These are phyloP conservation scores for Ramularia endophylla DNA, from an alignment of 2,329 filamentous ascomycete species.

Conservation along the genomic window DNA sequence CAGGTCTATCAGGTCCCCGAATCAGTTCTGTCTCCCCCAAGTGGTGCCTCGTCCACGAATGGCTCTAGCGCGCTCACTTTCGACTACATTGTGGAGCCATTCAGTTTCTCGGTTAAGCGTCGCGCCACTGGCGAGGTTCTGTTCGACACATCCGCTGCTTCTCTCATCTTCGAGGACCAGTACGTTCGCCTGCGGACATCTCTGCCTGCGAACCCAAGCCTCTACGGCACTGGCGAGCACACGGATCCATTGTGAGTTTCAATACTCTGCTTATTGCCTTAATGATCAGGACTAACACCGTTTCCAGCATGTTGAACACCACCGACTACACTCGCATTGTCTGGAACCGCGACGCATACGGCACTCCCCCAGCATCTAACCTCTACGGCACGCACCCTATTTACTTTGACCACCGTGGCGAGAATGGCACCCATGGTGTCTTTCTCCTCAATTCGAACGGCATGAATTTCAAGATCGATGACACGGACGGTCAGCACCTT, in stretches of 20 bases:
- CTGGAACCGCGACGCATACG: conserved; percentile 63
- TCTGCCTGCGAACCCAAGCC: conserved; percentile 60
- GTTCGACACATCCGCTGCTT: conserved; percentile 63
- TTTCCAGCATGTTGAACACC: conserved; percentile 48
- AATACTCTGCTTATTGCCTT: not conserved
- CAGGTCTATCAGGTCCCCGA: conserved; percentile 70
- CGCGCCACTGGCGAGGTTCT: conserved; percentile 53
- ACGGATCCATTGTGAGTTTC: conserved; percentile 49
- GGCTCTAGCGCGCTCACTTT: conserved; percentile 47
- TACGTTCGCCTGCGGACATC: conserved; percentile 67
- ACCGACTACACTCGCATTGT: conserved; percentile 65
- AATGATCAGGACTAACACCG: conserved; percentile 3
- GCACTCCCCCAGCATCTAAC: conserved; percentile 55
- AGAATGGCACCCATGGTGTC: conserved; percentile 54
- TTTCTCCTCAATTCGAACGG: conserved; percentile 66
- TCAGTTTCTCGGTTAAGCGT: conserved; percentile 61
- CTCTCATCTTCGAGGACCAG: conserved; percentile 70
- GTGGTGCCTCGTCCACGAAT: conserved; percentile 22
- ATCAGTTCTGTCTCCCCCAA: conserved; percentile 58
- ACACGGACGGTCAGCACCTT: conserved; percentile 59
- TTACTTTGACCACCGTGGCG: conserved; percentile 65
- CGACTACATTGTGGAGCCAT: conserved; percentile 51
- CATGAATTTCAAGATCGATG: conserved; percentile 72
- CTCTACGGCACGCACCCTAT: conserved; percentile 69
- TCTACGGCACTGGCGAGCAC: conserved; percentile 77